A percentile compares a stretch with the other conserved stretches of the same genome.
phyloP scores from a whole-genome alignment of 306 rosid genomes.

The Vachellia collinsii region DNA sequence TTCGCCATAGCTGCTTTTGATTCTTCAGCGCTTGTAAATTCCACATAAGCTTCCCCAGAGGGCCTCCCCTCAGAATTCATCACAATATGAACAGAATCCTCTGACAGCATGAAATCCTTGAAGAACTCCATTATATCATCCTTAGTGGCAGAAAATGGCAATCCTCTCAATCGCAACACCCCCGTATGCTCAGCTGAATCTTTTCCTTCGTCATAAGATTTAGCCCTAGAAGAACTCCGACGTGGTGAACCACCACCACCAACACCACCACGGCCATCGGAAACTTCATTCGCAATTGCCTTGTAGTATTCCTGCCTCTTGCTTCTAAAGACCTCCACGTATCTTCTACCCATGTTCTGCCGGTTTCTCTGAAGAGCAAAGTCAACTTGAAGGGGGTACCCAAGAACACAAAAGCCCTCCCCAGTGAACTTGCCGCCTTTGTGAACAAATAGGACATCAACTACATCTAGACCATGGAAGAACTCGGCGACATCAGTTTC shows the following conservation, averaged over 20 bases:
- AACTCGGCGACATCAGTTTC: constrained; percentile 76
- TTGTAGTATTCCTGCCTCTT: constrained; percentile 78
- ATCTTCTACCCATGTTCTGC: constrained; percentile 75
- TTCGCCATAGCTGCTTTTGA: constrained; percentile 71
- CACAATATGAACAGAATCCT: constrained; percentile 51
- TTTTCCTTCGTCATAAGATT: constrained; percentile 61
- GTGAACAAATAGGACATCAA: constrained; percentile 69
- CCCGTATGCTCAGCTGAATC: constrained; percentile 70
- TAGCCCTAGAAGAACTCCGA: constrained; percentile 52
- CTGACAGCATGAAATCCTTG: constrained; percentile 52
- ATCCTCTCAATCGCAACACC: constrained; percentile 60
- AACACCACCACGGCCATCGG: constrained; percentile 37
- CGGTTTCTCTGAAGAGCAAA: constrained; percentile 72
- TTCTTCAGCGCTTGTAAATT: constrained; percentile 64
- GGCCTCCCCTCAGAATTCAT: constrained; percentile 74
- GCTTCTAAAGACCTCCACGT: constrained; percentile 72
- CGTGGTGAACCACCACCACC: constrained; percentile 52
- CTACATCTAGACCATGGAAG: constrained; percentile 70
- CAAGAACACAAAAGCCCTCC: constrained; percentile 72
- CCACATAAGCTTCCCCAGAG: constrained; percentile 78
- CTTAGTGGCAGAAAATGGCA: constrained; percentile 71
- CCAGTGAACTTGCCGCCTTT: constrained; percentile 65
- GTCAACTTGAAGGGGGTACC: constrained; percentile 75
- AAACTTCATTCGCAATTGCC: constrained; percentile 65
- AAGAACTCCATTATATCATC: constrained; percentile 69